A percentile compares a stretch with the other conserved stretches of the same genome.
Conservation (phyloP, 805 yeast genomes). For the Metschnikowia corniflorae region DNA sequence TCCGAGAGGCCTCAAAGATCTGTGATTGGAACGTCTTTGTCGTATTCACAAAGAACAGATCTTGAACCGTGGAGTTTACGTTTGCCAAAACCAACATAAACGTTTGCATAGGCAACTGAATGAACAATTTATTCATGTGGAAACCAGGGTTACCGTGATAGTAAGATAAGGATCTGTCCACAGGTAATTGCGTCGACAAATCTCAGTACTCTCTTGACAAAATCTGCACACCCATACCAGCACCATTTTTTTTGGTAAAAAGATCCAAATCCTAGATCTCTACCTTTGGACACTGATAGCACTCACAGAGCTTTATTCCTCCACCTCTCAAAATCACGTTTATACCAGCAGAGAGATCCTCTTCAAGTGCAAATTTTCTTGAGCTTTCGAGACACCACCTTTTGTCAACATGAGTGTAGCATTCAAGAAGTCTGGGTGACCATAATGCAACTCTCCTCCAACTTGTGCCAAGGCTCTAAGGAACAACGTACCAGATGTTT, state of each 20-base stretch:
- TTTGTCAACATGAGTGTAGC: conserved; percentile 75
- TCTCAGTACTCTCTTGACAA: conserved; percentile 78
- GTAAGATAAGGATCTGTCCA: conserved; percentile 75
- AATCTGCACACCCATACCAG: conserved; percentile 90
- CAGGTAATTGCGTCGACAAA: conserved; percentile 69
- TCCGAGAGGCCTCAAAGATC: conserved; percentile 65
- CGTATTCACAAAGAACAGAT: conserved; percentile 58
- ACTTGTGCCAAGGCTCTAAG: conserved; percentile 78
- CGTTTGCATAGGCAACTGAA: conserved; percentile 55
- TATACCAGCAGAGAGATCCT: conserved; percentile 86
- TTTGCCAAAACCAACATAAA: conserved; percentile 59
- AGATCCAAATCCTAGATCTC: conserved; percentile 82
- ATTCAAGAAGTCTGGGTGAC: conserved; percentile 82
- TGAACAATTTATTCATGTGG: conserved; percentile 74
- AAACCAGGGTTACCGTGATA: conserved; percentile 87
- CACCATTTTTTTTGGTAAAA: conserved; percentile 81
- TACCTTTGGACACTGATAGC: conserved; percentile 80
- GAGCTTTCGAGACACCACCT: conserved; percentile 86
- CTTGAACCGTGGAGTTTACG: conserved; percentile 60
- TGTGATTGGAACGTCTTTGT: conserved; percentile 55
- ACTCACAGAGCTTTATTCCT: conserved; percentile 79
- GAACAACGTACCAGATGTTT: conserved; percentile 80
- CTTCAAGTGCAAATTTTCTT: conserved; percentile 79
- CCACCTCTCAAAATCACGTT: conserved; percentile 77
- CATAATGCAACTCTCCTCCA: conserved; percentile 82